Percentiles rank a stretch among this genome's conserved stretches.
phyloP scores from a whole-genome alignment of 2,329 filamentous ascomycete species.

The Ophiostoma fasciatum region DNA sequence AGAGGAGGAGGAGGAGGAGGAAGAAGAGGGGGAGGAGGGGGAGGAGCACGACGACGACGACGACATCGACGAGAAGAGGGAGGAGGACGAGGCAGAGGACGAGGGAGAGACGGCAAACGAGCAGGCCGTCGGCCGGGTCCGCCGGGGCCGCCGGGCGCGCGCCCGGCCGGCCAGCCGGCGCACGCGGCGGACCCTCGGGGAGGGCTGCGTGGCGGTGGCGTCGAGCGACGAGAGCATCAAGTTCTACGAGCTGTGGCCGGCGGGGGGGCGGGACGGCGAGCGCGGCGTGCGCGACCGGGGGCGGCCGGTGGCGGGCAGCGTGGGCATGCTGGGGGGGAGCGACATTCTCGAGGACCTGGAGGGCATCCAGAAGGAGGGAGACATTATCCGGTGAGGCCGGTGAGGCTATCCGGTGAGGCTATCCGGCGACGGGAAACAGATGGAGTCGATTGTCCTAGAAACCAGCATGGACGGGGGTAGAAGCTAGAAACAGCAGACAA shows the following conservation, averaged over 20 bases:
- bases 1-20: too few relatives aligned
- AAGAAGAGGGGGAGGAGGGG: too few relatives aligned
- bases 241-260: slow-evolving; percentile 90
- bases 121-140: too few relatives aligned
- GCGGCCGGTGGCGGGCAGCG: slow-evolving; percentile 39
- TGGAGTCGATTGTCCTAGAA: too few relatives aligned
- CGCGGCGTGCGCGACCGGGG: slow-evolving; percentile 49
- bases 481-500: too few relatives aligned
- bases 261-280: slow-evolving; percentile 37
- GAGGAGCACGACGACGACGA: slow-evolving; percentile 21
- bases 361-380: slow-evolving; percentile 60
- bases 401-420: too few relatives aligned
- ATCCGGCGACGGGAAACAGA: too few relatives aligned
- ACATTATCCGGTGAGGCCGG: slow-evolving; percentile 48
- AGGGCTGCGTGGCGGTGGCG: slow-evolving; percentile 81
- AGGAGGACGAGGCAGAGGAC: slow-evolving; percentile 25
- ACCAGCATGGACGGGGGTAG: too few relatives aligned
- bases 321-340: slow-evolving; percentile 61
- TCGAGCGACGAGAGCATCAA: slow-evolving; percentile 86
- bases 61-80: too few relatives aligned
- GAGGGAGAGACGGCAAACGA: too few relatives aligned
- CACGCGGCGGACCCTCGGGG: slow-evolving; percentile 42
- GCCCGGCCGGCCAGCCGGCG: too few relatives aligned
- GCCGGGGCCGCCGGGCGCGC: too few relatives aligned
- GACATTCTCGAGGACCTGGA: slow-evolving; percentile 72